Percentiles rank a stretch among this genome's conserved stretches.
Conservation (phyloP, 495 filamentous ascomycete species). For the Aspergillus bridgeri region DNA sequence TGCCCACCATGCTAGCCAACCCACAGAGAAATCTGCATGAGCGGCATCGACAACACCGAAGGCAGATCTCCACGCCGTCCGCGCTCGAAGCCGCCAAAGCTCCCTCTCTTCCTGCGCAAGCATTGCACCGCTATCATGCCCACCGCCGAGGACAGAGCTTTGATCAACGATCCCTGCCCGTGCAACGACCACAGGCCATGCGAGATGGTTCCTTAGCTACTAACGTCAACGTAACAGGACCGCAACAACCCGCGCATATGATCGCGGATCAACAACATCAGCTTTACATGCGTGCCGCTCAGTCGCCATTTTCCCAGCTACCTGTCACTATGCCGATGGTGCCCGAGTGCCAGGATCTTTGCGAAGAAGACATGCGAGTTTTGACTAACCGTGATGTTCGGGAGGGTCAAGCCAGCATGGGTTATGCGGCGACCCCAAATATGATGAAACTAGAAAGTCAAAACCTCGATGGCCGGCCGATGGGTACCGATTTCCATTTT, state of each 20-base stretch:
- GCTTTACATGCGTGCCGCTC: constrained; percentile 54
- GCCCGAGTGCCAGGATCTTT: constrained; percentile 29
- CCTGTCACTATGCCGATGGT: constrained; percentile 21
- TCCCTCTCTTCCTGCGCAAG: constrained; percentile 55
- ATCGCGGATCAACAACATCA: constrained; percentile 73
- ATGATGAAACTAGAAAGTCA: constrained; percentile 16
- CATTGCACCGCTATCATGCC: constrained; percentile 46
- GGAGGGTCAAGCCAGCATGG: constrained; percentile 18
- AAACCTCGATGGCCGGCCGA: constrained; percentile 14
- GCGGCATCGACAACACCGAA: constrained; percentile 73
- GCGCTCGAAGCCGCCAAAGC: constrained; percentile 67
- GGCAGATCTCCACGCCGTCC: constrained; percentile 83
- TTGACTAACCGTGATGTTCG: constrained; percentile 19
- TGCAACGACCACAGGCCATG: constrained; percentile 39
- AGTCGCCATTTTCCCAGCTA: constrained; percentile 37
- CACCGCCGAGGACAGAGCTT: constrained; percentile 79
- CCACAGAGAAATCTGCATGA: constrained; percentile 61
- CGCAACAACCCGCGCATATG: constrained; percentile 49
- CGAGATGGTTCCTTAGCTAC: constrained; percentile 59
- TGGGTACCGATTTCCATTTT: constrained; percentile 22
- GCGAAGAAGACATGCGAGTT: constrained; percentile 37
- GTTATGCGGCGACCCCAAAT: constrained; percentile 19
- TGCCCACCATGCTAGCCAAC: constrained; percentile 71
- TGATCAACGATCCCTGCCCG: constrained; percentile 59
- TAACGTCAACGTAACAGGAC: constrained; percentile 58